Conservation (phyloP, 805 yeast genomes). For the Lachancea sp. region DNA sequence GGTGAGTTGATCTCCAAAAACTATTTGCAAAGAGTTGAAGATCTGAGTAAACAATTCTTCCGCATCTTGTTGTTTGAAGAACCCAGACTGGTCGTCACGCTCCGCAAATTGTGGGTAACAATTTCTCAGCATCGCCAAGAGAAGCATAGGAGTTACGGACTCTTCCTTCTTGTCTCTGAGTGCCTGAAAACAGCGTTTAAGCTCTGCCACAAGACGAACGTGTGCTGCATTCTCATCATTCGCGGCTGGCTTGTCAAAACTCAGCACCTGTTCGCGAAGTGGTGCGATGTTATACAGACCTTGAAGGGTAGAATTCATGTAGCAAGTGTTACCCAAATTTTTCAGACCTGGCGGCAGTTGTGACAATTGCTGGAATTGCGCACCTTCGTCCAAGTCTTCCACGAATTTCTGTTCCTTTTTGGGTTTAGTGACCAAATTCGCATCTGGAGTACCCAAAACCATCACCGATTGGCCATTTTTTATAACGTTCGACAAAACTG, state of each 20-base stretch:
- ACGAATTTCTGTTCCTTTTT: conserved; percentile 50
- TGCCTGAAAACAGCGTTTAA: conserved; percentile 39
- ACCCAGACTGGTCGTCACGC: conserved; percentile 55
- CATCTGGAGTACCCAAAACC: conserved; percentile 89
- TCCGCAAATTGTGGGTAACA: conserved; percentile 88
- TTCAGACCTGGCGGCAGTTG: conserved; percentile 81
- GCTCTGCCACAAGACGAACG: conserved; percentile 41
- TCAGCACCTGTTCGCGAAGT: conserved; percentile 55
- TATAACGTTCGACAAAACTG: conserved; percentile 37
- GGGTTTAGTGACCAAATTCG: conserved; percentile 47
- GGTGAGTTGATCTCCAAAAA: conserved; percentile 41
- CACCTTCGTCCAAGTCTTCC: conserved; percentile 54
- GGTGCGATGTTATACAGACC: conserved; percentile 76
- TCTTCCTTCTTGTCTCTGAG: conserved; percentile 36
- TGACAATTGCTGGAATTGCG: conserved; percentile 34
- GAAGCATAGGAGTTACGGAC: conserved; percentile 60
- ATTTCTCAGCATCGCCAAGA: conserved; percentile 59
- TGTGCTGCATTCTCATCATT: conserved; percentile 29
- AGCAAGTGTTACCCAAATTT: conserved; percentile 95
- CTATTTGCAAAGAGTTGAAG: conserved; percentile 44
- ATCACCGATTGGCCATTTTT: conserved; percentile 65
- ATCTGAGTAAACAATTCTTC: conserved; percentile 91
- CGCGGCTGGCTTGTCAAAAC: conserved; percentile 32
- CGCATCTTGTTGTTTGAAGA: conserved; percentile 93
- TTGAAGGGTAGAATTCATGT: conserved; percentile 83